phyloP scores from a whole-genome alignment of 306 rosid genomes.

The Quercus robur region DNA sequence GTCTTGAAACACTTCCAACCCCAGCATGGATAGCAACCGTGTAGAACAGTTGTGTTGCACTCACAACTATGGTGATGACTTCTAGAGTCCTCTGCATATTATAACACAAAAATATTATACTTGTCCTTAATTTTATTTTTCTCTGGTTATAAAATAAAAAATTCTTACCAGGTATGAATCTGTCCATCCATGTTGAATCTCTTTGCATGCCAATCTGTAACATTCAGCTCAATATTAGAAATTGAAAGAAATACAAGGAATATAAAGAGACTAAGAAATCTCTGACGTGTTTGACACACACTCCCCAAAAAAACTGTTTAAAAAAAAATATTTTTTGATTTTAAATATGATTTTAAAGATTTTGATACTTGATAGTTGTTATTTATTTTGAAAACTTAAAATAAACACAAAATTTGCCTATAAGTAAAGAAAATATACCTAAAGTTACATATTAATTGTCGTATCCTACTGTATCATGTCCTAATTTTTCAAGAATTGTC shows the following conservation, averaged over 20 bases:
- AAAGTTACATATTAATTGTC: neutral
- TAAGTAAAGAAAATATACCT: neutral
- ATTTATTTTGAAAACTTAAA: neutral
- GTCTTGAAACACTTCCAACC: conserved; percentile 27
- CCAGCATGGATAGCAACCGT: conserved; percentile 57
- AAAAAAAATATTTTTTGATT: too few relatives aligned
- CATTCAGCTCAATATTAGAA: conserved; percentile 8
- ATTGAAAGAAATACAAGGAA: neutral
- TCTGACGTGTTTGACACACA: too few relatives aligned
- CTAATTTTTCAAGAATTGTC: too few relatives aligned
- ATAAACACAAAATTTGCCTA: neutral
- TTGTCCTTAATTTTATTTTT: neutral
- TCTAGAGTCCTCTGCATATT: conserved; percentile 69
- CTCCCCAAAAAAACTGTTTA: too few relatives aligned
- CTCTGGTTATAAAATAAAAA: neutral
- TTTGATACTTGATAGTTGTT: too few relatives aligned
- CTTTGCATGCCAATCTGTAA: conserved; percentile 87
- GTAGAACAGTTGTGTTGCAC: conserved; percentile 69
- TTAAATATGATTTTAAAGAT: too few relatives aligned
- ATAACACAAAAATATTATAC: neutral
- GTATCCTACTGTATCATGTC: too few relatives aligned
- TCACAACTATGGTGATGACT: conserved; percentile 60
- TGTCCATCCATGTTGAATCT: conserved; percentile 83
- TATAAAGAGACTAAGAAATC: too few relatives aligned
- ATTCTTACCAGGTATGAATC: conserved; percentile 63